A percentile compares a stretch with the other conserved stretches of the same genome.
Conservation (phyloP, 1,284 basidiomycete genomes). For the Porogramme epimiltina region DNA sequence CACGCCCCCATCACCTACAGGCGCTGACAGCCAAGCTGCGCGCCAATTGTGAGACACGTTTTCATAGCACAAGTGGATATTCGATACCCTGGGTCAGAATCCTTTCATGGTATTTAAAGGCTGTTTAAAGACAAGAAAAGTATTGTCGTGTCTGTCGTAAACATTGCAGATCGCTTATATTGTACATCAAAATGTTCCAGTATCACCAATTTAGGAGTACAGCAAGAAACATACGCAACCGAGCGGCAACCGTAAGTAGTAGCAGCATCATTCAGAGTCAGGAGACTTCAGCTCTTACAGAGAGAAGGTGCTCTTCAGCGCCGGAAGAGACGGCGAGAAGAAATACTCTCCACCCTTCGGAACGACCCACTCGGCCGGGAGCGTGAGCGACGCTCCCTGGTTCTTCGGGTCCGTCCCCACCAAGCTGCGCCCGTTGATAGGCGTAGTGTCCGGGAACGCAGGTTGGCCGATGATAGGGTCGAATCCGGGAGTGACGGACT, state of each 20-base stretch:
- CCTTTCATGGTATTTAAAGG: too few species aligned
- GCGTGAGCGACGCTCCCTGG: conserved; percentile 25
- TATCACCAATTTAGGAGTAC: background rate
- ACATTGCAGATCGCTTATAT: too few species aligned
- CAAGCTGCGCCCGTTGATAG: conserved; percentile 32
- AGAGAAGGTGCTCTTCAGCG: conserved; percentile 28
- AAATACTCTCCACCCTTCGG: conserved; percentile 46
- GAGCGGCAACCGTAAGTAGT: too few species aligned
- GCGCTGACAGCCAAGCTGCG: too few species aligned
- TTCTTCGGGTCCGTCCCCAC: conserved; percentile 43
- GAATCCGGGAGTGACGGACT: conserved; percentile 28
- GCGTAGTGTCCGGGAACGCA: conserved; percentile 6
- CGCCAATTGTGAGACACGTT: too few species aligned
- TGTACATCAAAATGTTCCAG: too few species aligned
- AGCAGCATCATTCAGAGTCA: background rate
- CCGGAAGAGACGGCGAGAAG: conserved; percentile 43
- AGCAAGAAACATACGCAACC: too few species aligned
- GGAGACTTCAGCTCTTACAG: background rate
- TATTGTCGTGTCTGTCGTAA: too few species aligned
- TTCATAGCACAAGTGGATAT: too few species aligned
- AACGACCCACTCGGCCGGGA: conserved; percentile 33
- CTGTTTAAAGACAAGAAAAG: too few species aligned
- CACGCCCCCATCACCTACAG: too few species aligned
- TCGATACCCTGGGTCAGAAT: too few species aligned
- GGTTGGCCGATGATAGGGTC: conserved; percentile 49